Evolutionary conservation across 169 alveolate species (phyloP).

Genomic region (Babesia caballi): DNA sequence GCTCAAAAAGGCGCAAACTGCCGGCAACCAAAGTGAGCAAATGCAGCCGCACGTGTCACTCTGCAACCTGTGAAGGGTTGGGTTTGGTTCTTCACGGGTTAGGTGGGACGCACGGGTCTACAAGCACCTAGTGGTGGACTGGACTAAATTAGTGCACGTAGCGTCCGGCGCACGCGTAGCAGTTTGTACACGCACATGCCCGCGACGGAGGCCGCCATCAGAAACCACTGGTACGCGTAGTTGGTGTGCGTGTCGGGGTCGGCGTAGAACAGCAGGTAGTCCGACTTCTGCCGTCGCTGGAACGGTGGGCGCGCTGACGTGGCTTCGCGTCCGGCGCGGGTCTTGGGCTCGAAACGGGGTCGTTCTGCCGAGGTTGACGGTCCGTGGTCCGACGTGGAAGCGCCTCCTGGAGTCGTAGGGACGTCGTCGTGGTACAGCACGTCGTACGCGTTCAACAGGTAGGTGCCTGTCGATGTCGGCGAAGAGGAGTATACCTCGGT

Average conservation of each 20-base stretch:
- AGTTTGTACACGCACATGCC: constrained; percentile 68
- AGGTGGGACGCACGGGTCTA: no score
- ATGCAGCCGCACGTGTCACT: not conserved
- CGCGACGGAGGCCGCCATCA: constrained; percentile 68
- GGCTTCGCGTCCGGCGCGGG: constrained; percentile 2
- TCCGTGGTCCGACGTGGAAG: not conserved
- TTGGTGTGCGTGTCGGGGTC: constrained; percentile 86
- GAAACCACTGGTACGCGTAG: constrained; percentile 88
- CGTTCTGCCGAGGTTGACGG: no score
- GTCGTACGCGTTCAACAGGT: constrained; percentile 76
- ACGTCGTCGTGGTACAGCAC: constrained; percentile 78
- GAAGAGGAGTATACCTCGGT: constrained; percentile 58
- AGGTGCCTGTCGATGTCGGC: constrained; percentile 55
- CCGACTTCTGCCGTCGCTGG: constrained; percentile 74
- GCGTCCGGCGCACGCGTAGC: constrained; percentile 15
- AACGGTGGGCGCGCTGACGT: constrained; percentile 55
- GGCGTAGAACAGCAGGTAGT: constrained; percentile 84
- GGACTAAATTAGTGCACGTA: no score
- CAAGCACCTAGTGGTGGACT: no score
- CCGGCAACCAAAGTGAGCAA: not conserved
- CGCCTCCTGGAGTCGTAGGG: not conserved
- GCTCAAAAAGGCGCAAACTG: not conserved
- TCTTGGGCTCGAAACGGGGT: not conserved
- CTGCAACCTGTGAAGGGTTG: not conserved
- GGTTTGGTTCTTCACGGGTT: not conserved